phyloP scores from a whole-genome alignment of 345 rosid genomes.

The Salix viminalis region DNA sequence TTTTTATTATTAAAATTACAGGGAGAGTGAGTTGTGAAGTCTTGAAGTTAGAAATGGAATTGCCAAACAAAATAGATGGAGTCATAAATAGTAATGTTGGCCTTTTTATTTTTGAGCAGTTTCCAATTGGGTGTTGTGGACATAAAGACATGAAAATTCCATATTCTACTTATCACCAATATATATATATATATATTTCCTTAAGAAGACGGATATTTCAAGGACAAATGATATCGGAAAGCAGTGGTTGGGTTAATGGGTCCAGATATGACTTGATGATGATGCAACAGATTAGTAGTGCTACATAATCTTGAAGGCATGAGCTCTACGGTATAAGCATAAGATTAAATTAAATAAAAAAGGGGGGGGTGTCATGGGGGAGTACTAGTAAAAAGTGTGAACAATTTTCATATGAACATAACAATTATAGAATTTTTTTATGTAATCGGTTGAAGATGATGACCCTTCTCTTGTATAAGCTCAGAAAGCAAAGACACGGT shows the following conservation, averaged over 20 bases:
- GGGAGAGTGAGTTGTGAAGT: not conserved
- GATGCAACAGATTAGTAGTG: not conserved
- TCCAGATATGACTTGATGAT: not conserved
- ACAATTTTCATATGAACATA: not conserved
- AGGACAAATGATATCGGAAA: not conserved
- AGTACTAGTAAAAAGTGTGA: not conserved
- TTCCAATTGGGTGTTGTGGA: not conserved
- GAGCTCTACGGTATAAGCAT: not conserved
- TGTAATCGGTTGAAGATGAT: constrained; percentile 21
- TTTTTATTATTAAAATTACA: not conserved
- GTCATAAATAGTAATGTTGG: not conserved
- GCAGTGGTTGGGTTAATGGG: not conserved
- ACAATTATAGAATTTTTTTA: not conserved
- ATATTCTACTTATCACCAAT: not conserved
- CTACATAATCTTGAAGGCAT: not conserved
- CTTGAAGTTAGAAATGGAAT: not conserved
- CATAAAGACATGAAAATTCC: not conserved
- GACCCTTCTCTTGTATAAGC: constrained; percentile 27
- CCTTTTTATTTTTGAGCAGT: not conserved
- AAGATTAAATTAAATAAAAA: not conserved
- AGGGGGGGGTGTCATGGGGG: too few relatives aligned
- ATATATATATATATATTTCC: not conserved
- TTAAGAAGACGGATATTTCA: not conserved
- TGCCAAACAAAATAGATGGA: not conserved
- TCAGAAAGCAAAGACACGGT: constrained; percentile 27